Conservation (phyloP, 805 yeast genomes). For the Pichia ethanolica region DNA sequence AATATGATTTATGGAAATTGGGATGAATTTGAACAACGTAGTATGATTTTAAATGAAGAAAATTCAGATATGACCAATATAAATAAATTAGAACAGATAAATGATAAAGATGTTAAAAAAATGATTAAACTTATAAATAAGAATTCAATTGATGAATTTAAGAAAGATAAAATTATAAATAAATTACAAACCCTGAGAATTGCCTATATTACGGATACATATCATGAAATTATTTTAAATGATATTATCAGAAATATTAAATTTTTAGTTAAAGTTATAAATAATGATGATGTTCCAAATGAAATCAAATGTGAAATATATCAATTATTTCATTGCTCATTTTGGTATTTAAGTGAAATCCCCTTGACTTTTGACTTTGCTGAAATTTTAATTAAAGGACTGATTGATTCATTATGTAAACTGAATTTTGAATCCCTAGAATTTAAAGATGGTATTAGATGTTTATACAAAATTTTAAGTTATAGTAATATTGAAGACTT, state of each 20-base stretch:
- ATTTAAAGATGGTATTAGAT: conserved; percentile 4
- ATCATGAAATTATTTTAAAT: conserved; percentile 1
- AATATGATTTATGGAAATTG: conserved; percentile 5
- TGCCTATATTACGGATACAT: background rate
- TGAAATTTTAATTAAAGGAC: background rate
- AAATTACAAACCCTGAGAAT: conserved; percentile 1
- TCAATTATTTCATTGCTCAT: background rate
- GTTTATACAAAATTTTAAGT: background rate
- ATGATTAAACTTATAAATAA: background rate
- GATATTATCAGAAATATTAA: conserved; percentile 1
- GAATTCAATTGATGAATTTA: background rate
- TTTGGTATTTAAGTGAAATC: conserved; percentile 3
- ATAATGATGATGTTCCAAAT: background rate
- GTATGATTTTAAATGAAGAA: background rate
- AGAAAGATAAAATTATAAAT: background rate
- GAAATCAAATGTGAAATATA: conserved; percentile 2
- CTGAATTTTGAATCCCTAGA: background rate
- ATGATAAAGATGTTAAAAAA: background rate
- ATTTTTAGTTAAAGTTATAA: background rate
- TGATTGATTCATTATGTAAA: background rate
- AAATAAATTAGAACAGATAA: background rate
- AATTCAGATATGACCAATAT: background rate
- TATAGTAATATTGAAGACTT: conserved; percentile 3
- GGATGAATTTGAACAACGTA: conserved; percentile 2
- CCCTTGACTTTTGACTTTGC: conserved; percentile 1